Percentiles rank a stretch among this genome's conserved stretches.
These are phyloP conservation scores for Hapsidospora chrysogenum DNA, from an alignment of 495 filamentous ascomycete species.

Conservation along the genomic window DNA sequence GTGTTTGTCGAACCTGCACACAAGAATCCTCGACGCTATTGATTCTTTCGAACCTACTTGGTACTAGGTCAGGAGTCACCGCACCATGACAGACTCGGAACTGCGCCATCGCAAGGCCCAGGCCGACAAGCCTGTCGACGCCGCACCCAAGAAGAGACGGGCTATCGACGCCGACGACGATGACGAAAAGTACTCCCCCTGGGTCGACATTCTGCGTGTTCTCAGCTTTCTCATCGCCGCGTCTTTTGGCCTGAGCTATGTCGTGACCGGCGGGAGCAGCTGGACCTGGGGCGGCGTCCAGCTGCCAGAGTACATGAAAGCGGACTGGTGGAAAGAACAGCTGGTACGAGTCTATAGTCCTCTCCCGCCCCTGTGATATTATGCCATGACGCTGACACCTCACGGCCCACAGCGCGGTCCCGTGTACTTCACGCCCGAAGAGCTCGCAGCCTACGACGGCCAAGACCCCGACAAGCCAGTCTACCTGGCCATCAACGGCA, in stretches of 20 bases:
- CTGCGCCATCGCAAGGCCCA: constrained; percentile 13
- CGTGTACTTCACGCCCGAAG: constrained; percentile 47
- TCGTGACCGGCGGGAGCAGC: constrained; percentile 54
- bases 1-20: no score
- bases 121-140: constrained; percentile 5
- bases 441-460: constrained; percentile 69
- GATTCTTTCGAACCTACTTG: not conserved
- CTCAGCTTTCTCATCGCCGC: constrained; percentile 52
- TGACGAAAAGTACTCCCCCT: constrained; percentile 19
- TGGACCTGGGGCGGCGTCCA: constrained; percentile 37
- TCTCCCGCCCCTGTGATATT: not conserved
- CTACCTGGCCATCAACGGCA: constrained; percentile 84
- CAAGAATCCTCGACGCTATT: no score
- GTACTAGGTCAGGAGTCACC: no score
- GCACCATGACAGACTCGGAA: constrained; percentile 11
- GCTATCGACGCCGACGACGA: constrained; percentile 21
- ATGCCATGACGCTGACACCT: no score
- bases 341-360: constrained; percentile 25
- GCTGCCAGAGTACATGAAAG: constrained; percentile 50
- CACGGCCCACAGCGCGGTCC: constrained; percentile 17
- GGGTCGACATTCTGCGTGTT: constrained; percentile 62
- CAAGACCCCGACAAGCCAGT: constrained; percentile 57
- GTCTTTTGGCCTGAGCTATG: constrained; percentile 58
- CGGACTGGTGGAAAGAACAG: constrained; percentile 42
- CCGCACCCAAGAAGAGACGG: constrained; percentile 3